Percentiles rank a stretch among this genome's conserved stretches.
Conservation (phyloP, 306 rosid genomes). For the Ormosia semicastrata region DNA sequence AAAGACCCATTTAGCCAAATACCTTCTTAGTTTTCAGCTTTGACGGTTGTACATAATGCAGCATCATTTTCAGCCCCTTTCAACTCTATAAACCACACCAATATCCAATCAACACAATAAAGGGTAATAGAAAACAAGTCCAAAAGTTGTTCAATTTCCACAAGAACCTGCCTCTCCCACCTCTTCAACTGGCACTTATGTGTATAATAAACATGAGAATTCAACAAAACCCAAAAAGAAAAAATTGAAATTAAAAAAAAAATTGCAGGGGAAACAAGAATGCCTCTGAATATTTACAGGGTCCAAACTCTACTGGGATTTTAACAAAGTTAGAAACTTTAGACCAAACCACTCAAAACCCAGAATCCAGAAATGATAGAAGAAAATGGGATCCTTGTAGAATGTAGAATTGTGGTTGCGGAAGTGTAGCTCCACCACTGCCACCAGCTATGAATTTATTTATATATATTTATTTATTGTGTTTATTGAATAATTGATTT, state of each 20-base stretch:
- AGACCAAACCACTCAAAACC: neutral
- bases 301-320: neutral
- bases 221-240: neutral
- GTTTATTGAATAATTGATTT: neutral
- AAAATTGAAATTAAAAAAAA: neutral
- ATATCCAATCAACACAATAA: neutral
- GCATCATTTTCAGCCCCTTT: constrained; percentile 54
- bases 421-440: neutral
- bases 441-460: neutral
- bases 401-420: neutral
- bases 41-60: constrained; percentile 57
- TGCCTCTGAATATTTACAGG: neutral
- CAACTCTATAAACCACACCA: neutral
- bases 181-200: neutral
- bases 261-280: neutral
- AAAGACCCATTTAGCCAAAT: neutral
- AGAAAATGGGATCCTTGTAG: neutral
- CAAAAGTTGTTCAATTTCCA: neutral
- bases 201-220: neutral
- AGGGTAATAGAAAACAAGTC: neutral
- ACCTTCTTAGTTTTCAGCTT: constrained; percentile 77
- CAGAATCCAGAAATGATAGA: neutral
- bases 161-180: neutral
- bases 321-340: neutral
- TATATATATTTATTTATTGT: neutral